Evolutionary conservation across 345 rosid genomes (phyloP).

Genomic region (Heritiera littoralis): DNA sequence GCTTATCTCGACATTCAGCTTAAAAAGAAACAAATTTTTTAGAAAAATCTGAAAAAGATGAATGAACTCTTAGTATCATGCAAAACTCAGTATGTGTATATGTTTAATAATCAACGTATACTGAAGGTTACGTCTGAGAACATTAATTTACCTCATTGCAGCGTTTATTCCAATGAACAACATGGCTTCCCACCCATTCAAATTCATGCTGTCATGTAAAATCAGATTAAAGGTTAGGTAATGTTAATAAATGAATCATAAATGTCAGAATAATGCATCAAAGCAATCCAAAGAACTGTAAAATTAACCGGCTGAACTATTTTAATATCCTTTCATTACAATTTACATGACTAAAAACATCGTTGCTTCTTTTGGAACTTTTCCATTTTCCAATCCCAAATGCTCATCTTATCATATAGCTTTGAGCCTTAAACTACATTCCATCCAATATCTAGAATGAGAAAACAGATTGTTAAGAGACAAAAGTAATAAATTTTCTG

Average conservation of each 20-base stretch:
- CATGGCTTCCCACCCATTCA: constrained; percentile 77
- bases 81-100: neutral
- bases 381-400: neutral
- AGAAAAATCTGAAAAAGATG: neutral
- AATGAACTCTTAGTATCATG: neutral
- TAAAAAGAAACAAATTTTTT: too few relatives aligned
- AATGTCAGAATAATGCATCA: neutral
- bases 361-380: neutral
- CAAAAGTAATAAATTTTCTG: too few relatives aligned
- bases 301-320: neutral
- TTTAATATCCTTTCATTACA: neutral
- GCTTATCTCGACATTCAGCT: constrained; percentile 16
- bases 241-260: neutral
- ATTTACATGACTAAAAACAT: neutral
- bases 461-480: too few relatives aligned
- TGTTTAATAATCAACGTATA: neutral
- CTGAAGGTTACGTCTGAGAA: neutral
- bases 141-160: constrained; percentile 53
- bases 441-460: too few relatives aligned
- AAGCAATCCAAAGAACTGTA: neutral
- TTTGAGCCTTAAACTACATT: too few relatives aligned
- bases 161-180: constrained; percentile 75
- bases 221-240: neutral
- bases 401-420: neutral
- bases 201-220: constrained; percentile 59